phyloP scores from a whole-genome alignment of 106 monocot genomes.

The Dendrobium nobile region DNA sequence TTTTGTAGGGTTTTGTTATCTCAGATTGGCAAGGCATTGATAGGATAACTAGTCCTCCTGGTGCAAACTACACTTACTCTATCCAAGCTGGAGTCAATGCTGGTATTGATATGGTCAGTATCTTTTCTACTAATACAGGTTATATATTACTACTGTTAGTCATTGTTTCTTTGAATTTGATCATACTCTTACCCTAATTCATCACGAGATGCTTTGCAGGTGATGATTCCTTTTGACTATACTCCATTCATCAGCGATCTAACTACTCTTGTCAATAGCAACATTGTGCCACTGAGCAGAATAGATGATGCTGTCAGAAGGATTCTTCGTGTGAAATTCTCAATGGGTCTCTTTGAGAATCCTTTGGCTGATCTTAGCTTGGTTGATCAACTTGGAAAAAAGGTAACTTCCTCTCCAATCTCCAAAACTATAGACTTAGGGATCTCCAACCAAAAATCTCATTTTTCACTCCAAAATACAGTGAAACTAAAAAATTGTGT shows the following conservation, averaged over 20 bases:
- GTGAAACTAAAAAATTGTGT: too few relatives aligned
- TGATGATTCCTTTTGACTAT: conserved; percentile 50
- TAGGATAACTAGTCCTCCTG: conserved; percentile 43
- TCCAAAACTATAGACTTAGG: neutral
- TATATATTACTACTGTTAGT: neutral
- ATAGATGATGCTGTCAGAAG: conserved; percentile 53
- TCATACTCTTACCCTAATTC: neutral
- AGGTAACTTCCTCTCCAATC: conserved; percentile 13
- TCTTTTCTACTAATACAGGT: neutral
- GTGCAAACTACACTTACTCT: conserved; percentile 55
- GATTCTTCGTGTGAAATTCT: conserved; percentile 57
- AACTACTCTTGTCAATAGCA: conserved; percentile 25
- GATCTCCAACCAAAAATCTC: too few relatives aligned
- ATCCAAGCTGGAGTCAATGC: conserved; percentile 51
- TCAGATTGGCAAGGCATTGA: conserved; percentile 74
- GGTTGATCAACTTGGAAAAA: conserved; percentile 36
- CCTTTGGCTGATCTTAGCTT: conserved; percentile 40
- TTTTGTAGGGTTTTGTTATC: conserved; percentile 76
- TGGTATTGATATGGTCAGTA: conserved; percentile 71
- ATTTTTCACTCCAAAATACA: too few relatives aligned
- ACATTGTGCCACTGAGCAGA: conserved; percentile 32
- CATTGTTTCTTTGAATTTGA: neutral
- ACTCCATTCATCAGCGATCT: conserved; percentile 27
- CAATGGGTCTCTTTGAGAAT: conserved; percentile 50
- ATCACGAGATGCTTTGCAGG: conserved; percentile 9